Percentiles rank a stretch among this genome's conserved stretches.
These are phyloP conservation scores for Nitzschia palea DNA, from an alignment of 108 stramenopile genomes.

Conservation along the genomic window DNA sequence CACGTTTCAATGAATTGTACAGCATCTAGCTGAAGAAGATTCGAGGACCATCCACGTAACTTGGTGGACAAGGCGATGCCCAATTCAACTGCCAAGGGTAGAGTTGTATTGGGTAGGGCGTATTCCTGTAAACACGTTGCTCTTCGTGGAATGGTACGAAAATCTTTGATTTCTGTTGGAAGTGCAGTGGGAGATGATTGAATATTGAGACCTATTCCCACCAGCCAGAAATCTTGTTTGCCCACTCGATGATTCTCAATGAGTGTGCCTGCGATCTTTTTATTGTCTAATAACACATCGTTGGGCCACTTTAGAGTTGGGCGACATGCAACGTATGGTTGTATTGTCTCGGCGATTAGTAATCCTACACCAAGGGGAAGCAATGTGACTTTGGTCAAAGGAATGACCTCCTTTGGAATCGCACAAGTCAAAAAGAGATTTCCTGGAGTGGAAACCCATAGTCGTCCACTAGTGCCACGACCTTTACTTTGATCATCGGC, in stretches of 20 bases:
- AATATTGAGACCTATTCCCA: conserved; percentile 92
- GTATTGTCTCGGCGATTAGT: conserved; percentile 34
- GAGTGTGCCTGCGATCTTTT: conserved; percentile 58
- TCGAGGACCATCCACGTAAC: conserved; percentile 15
- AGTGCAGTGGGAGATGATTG: conserved; percentile 71
- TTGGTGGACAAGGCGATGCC: conserved; percentile 15
- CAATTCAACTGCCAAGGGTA: conserved; percentile 17
- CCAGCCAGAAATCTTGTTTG: conserved; percentile 59
- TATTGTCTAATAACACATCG: conserved; percentile 77
- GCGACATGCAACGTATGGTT: not conserved
- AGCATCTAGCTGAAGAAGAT: not conserved
- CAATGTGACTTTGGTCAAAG: conserved; percentile 31
- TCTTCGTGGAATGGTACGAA: conserved; percentile 28
- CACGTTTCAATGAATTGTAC: conserved; percentile 28
- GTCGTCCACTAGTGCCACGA: conserved; percentile 46
- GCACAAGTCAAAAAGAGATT: conserved; percentile 53
- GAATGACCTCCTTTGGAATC: conserved; percentile 29
- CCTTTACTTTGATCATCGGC: conserved; percentile 45
- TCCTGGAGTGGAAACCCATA: conserved; percentile 45
- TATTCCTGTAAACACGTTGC: conserved; percentile 66
- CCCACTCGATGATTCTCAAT: conserved; percentile 44
- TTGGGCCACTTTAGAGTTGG: conserved; percentile 90
- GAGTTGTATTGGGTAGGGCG: conserved; percentile 8
- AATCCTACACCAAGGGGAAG: conserved; percentile 47
- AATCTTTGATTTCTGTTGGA: conserved; percentile 42